Evolutionary conservation across 2,329 filamentous ascomycete species (phyloP).

Genomic region (Seiridium cupressi): DNA sequence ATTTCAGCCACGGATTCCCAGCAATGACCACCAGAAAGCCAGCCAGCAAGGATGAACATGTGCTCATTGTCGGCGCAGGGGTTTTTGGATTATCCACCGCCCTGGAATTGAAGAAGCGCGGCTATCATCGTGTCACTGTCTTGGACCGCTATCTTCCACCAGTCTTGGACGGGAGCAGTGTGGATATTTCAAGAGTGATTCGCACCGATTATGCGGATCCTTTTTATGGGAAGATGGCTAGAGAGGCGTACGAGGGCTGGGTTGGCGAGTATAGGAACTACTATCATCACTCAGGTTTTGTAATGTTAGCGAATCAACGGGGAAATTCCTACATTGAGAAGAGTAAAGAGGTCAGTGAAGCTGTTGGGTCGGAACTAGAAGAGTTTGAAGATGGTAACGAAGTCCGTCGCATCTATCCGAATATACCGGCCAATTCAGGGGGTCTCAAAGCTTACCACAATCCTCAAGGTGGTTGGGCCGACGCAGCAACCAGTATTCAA

Average conservation of each 20-base stretch:
- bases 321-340: background rate
- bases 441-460: conserved; percentile 3
- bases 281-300: background rate
- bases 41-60: conserved; percentile 9
- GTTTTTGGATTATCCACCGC: conserved; percentile 41
- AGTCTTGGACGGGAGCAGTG: background rate
- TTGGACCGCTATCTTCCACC: conserved; percentile 31
- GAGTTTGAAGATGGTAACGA: background rate
- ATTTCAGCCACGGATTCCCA: too few species aligned
- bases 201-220: conserved; percentile 1
- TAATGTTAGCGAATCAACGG: background rate
- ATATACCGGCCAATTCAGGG: background rate
- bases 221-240: background rate
- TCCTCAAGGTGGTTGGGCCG: background rate
- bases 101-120: conserved; percentile 38
- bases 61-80: conserved; percentile 39
- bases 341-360: background rate
- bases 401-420: background rate
- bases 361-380: background rate
- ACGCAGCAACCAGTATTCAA: background rate
- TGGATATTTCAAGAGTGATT: conserved; percentile 1
- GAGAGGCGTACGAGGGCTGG: background rate
- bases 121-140: conserved; percentile 45
- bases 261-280: background rate
- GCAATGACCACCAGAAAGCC: background rate